Evolutionary conservation across 1,139 yeast genomes (phyloP), one percentile per base, ranked within the genome.

Genomic region (Pichia sp.): DNA sequence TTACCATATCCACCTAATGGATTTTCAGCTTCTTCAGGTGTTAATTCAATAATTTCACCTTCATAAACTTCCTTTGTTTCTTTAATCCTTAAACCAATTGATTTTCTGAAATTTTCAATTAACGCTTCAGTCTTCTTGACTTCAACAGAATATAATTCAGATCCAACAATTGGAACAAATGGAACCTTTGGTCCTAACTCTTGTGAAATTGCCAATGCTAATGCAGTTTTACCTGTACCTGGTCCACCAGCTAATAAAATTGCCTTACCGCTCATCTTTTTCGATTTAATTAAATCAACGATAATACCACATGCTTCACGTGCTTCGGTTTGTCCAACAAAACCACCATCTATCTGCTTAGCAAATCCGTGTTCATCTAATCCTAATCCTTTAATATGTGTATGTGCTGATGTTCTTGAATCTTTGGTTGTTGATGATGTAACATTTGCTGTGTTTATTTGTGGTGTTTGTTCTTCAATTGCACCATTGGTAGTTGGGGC

Each of bases 171-270:
- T 7, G 98, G 98, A 64, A 97, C 90, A 64, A 92, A 92, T 43
- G 99, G 99, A 47, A 92, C 98, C 63, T 92, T 92, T 40, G 98
- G 97, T 1, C 99, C 99, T 59, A 92, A 74, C 66, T 92, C 98
- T 65, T 92, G 98, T 2, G 97, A 87, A 49, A 94, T 83, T 1
- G 97, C 98, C 51, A 94, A 71, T 0, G 98, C 97, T 62, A 92
- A 74, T 0, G 98, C 98, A 1, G 98, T 92, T 68, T 92, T 92
- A 62, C 98, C 98, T 5, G 97, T 90, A 4, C 97, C 97, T 18
- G 98, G 97, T 5, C 96, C 95, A 52, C 98, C 98, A 0, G 98
- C 97, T 47, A 92, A 73, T 53, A 92, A 70, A 43, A 92, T 82
- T n/a, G 97, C 98, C 64, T 89, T 87, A 27, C 98, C 98, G 48